These are phyloP conservation scores for Ceratobasidium sp. DNA, from an alignment of 1,284 basidiomycete species.

Conservation along the genomic window DNA sequence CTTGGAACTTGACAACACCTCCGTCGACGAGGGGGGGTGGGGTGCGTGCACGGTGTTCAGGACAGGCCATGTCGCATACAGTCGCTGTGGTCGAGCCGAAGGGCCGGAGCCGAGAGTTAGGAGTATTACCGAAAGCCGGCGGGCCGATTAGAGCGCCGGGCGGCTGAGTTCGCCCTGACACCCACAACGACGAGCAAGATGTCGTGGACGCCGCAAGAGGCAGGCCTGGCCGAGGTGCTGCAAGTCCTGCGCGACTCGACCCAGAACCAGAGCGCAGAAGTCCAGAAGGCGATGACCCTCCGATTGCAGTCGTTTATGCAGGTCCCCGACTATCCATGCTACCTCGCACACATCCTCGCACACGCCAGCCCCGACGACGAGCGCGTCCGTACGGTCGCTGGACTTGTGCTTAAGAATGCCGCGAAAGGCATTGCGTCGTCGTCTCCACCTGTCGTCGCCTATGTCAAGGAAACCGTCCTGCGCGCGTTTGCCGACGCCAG, in stretches of 20 bases:
- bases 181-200: conserved; percentile 23
- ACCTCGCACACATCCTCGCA: conserved; percentile 94
- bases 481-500: conserved; percentile 83
- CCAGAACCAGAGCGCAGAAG: conserved; percentile 72
- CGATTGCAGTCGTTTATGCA: conserved; percentile 91
- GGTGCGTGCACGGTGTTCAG: neutral
- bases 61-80: conserved; percentile 34
- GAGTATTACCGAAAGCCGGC: neutral
- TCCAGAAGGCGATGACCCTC: conserved; percentile 82
- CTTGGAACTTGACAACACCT: conserved; percentile 73
- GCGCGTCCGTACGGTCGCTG: conserved; percentile 94
- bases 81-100: neutral
- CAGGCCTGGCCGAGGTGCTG: conserved; percentile 85
- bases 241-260: conserved; percentile 89
- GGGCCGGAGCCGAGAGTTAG: neutral
- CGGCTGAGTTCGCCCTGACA: conserved; percentile 5
- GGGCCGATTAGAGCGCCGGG: conserved; percentile 1
- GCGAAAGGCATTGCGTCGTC: conserved; percentile 77
- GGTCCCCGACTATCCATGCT: conserved; percentile 94
- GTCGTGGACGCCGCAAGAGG: conserved; percentile 80
- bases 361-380: conserved; percentile 86
- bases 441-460: conserved; percentile 76
- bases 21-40: conserved; percentile 70
- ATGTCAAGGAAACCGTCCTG: conserved; percentile 87
- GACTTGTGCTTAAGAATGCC: conserved; percentile 97